Conservation (phyloP, 2,329 filamentous ascomycete genomes). For the Xylariomycetidae sp. region DNA sequence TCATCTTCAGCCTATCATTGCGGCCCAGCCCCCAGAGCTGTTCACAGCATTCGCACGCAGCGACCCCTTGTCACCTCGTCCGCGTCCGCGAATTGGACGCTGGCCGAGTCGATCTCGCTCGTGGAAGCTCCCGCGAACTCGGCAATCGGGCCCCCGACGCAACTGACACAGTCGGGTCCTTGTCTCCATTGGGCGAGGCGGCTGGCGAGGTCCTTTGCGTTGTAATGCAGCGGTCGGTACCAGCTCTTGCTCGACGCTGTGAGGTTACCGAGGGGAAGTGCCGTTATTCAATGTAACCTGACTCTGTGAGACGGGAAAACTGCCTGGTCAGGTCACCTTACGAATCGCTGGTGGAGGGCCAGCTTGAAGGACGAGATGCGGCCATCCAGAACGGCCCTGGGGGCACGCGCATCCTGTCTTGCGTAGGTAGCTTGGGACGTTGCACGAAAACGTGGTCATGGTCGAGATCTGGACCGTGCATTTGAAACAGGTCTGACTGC, state of each 20-base stretch:
- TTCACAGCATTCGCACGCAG: no score
- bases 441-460: conserved; percentile 7
- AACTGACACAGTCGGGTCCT: conserved; percentile 20
- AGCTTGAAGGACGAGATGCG: no score
- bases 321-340: no score
- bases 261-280: conserved; percentile 11
- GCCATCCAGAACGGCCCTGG: no score
- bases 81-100: conserved; percentile 17
- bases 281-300: conserved; percentile 15
- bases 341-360: no score
- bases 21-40: no score
- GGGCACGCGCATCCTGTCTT: no score
- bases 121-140: conserved; percentile 21
- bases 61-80: no score
- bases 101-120: conserved; percentile 22
- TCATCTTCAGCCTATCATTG: no score
- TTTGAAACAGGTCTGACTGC: conserved; percentile 11
- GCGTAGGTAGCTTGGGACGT: conserved; percentile 2
- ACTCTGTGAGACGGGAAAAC: conserved; percentile 9
- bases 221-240: conserved; percentile 15
- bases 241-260: conserved; percentile 7
- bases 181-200: conserved; percentile 18
- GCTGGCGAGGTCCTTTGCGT: neutral
- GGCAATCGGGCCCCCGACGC: conserved; percentile 23
- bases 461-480: conserved; percentile 7